Conservation (phyloP, 2,329 filamentous ascomycete species). For the Trematosphaeria pertusa region DNA sequence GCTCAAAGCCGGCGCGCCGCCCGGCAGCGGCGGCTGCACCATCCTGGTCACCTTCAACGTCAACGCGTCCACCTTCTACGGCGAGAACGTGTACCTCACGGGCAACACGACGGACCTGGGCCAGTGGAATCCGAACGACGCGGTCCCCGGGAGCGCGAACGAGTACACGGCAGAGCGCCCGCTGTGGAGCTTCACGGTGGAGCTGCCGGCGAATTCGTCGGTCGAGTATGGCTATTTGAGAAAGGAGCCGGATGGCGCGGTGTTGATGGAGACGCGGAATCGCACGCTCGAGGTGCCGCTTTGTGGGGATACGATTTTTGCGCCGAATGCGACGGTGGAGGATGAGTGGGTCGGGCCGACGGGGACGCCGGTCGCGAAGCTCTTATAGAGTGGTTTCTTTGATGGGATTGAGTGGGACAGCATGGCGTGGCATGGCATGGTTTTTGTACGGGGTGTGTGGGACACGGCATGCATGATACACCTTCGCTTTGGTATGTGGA, state of each 20-base stretch:
- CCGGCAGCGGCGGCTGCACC: slow-evolving; percentile 24
- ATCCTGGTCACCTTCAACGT: slow-evolving; percentile 50
- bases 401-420: too few species aligned
- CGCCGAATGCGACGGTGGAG: too few species aligned
- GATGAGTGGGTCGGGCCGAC: slow-evolving; percentile 46
- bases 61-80: slow-evolving; percentile 56
- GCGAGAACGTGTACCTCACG: slow-evolving; percentile 54
- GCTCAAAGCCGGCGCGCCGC: slow-evolving; percentile 21
- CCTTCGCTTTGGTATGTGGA: too few species aligned
- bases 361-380: slow-evolving; percentile 8
- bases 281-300: slow-evolving; percentile 48
- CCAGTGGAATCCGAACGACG: slow-evolving; percentile 45
- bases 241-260: slow-evolving; percentile 52
- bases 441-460: too few species aligned
- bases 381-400: not conserved
- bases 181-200: slow-evolving; percentile 50
- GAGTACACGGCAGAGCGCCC: slow-evolving; percentile 51
- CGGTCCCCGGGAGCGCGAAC: slow-evolving; percentile 46
- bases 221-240: slow-evolving; percentile 52
- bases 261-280: slow-evolving; percentile 51
- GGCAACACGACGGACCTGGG: slow-evolving; percentile 52
- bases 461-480: too few species aligned
- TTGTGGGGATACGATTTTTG: slow-evolving; percentile 15
- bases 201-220: slow-evolving; percentile 45
- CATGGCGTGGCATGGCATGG: too few species aligned